phyloP scores from a whole-genome alignment of 306 rosid genomes.

The Fragaria iinumae region DNA sequence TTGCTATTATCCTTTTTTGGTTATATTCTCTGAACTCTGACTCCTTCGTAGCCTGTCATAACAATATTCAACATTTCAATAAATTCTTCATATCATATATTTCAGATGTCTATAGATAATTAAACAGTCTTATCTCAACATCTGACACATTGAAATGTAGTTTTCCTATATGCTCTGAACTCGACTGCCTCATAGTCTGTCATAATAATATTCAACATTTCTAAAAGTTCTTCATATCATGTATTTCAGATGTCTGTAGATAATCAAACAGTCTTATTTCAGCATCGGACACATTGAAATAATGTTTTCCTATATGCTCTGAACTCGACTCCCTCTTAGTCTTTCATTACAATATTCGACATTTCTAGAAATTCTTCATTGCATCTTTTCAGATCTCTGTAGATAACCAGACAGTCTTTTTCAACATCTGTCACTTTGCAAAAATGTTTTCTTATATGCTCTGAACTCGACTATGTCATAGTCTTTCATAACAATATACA shows the following conservation, averaged over 20 bases:
- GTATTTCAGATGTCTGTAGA: neutral
- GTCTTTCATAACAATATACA: slow-evolving; percentile 9
- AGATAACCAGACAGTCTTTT: neutral
- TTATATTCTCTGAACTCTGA: no score
- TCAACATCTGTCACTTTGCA: no score
- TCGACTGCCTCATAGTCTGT: neutral
- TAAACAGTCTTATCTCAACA: no score
- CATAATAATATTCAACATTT: slow-evolving; percentile 8
- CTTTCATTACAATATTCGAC: slow-evolving; percentile 8
- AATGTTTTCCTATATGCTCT: neutral
- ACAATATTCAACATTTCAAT: no score
- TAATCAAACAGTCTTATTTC: neutral
- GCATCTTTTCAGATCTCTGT: neutral
- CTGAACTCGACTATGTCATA: neutral
- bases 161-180: neutral
- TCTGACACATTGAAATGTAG: no score
- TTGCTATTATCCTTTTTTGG: neutral
- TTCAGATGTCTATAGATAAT: no score
- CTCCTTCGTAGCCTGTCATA: no score
- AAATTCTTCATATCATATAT: no score
- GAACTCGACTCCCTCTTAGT: neutral
- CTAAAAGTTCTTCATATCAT: neutral
- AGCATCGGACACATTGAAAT: no score
- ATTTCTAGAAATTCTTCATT: neutral
- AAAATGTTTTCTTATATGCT: neutral